A percentile compares a stretch with the other conserved stretches of the same genome.
Evolutionary conservation across 1,284 basidiomycete genomes (phyloP).

Genomic region (Papiliotrema nemorosa): DNA sequence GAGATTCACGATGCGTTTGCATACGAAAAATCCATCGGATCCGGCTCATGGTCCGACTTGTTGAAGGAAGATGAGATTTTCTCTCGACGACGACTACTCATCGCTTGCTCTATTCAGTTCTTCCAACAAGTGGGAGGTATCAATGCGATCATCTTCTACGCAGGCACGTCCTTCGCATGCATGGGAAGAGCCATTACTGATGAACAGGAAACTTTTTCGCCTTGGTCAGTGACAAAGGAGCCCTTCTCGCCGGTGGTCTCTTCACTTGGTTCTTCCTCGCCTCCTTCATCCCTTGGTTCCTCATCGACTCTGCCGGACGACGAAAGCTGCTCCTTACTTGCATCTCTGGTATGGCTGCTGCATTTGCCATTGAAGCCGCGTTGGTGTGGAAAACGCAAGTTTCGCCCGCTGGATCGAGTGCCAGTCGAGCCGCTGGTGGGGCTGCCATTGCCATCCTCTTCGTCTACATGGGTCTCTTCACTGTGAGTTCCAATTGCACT

Average conservation of each 20-base stretch:
- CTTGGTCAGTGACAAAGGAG: conserved; percentile 24
- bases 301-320: conserved; percentile 41
- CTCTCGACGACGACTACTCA: conserved; percentile 36
- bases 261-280: conserved; percentile 44
- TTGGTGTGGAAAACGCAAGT: conserved; percentile 28
- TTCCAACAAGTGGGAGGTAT: conserved; percentile 45
- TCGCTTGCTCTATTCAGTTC: conserved; percentile 45
- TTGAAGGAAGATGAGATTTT: conserved; percentile 32
- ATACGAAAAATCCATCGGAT: conserved; percentile 26
- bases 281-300: conserved; percentile 37
- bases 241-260: conserved; percentile 34
- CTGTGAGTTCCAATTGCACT: conserved; percentile 14
- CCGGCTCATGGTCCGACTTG: conserved; percentile 32
- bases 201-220: conserved; percentile 17
- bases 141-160: conserved; percentile 37
- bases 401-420: neutral
- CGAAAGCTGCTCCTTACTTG: conserved; percentile 34
- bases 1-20: conserved; percentile 22
- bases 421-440: conserved; percentile 20
- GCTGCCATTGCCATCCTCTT: conserved; percentile 35
- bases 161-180: too few species aligned
- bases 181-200: too few species aligned
- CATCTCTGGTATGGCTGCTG: conserved; percentile 32
- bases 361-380: conserved; percentile 35
- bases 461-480: conserved; percentile 39